Percentiles rank a stretch among this genome's conserved stretches.
These are phyloP conservation scores for Crucibulum laeve DNA, from an alignment of 768 basidiomycete genomes.

Conservation along the genomic window DNA sequence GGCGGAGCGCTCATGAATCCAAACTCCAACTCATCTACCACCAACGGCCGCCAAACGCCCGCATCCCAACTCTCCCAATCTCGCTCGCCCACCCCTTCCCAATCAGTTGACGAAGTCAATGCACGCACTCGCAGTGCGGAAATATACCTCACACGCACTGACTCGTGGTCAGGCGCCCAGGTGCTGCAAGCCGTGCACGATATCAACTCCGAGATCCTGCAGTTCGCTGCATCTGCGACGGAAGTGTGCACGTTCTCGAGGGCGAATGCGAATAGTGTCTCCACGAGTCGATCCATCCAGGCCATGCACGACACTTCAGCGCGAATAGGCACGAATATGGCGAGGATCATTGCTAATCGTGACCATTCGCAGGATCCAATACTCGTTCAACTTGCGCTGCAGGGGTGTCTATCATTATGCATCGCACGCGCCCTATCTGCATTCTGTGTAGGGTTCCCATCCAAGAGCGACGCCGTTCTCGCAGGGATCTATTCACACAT, in stretches of 20 bases:
- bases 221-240: conserved; percentile 71
- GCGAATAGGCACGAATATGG: conserved; percentile 60
- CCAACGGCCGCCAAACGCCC: conserved; percentile 8
- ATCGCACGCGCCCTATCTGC: conserved; percentile 62
- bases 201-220: conserved; percentile 77
- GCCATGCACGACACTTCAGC: conserved; percentile 56
- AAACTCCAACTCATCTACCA: background rate
- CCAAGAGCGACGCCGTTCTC: conserved; percentile 64
- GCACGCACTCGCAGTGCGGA: conserved; percentile 58
- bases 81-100: conserved; percentile 9
- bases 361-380: conserved; percentile 76
- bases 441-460: conserved; percentile 73
- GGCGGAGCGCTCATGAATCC: background rate
- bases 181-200: conserved; percentile 77
- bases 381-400: conserved; percentile 71
- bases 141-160: conserved; percentile 68
- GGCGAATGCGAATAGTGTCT: conserved; percentile 31
- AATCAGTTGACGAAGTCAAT: conserved; percentile 42
- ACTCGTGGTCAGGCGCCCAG: conserved; percentile 73
- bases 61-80: background rate
- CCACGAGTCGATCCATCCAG: conserved; percentile 39
- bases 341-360: conserved; percentile 53
- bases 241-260: conserved; percentile 64
- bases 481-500: conserved; percentile 59
- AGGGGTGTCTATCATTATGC: conserved; percentile 65